Evolutionary conservation across 352 stramenopile species (phyloP), one percentile per base, ranked within the genome.

Genomic region (Pythium rhizo-oryzae): DNA sequence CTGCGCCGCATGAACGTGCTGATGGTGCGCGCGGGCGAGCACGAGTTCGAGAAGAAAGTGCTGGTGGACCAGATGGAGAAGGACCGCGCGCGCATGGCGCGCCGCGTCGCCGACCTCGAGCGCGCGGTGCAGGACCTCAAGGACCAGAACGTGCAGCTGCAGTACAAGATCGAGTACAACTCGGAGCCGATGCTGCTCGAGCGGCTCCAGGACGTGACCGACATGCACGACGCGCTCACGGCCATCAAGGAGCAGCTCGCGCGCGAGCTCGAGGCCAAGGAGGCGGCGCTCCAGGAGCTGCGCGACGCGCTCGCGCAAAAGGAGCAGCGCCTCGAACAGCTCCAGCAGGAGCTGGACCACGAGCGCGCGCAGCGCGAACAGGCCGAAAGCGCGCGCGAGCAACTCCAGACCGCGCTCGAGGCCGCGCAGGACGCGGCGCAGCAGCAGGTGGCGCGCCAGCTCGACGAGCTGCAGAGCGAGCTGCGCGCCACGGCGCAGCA

Each of bases 11-110:
- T 94, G 58, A 94, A 94, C 69, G 77, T 82, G 44, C 74, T 94
- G n/a, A 93, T 93, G 85, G 74, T 94, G 54, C 89, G 91, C 65
- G 85, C 87, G 12, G 87, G 87, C 53, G 85, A 94, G 63, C 87
- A 93, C 77, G 87, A 94, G 67, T 94, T 93, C 50, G 87, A 94
- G 71, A 94, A 94, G 78, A 92, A 91, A 66, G 91, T 77, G 69
- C 81, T 94, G 25, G 85, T 93, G 47, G 82, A 92, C 46, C 66
- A 92, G 78, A 93, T 93, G 84, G 84, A 91, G 62, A 93, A 93
- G 59, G 84, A 93, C 62, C 75, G 84, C n/a, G 80, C 82, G 49
- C 69, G 59, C 16, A 64, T 93, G 70, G 68, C 72, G 21, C 50
- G 12, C 5, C 59, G 86, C 43, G 81, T 90, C 24, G 25, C 41